Base-by-base conservation (phyloP, 2,329 filamentous ascomycete genomes). In the Diatrype stigma region DNA sequence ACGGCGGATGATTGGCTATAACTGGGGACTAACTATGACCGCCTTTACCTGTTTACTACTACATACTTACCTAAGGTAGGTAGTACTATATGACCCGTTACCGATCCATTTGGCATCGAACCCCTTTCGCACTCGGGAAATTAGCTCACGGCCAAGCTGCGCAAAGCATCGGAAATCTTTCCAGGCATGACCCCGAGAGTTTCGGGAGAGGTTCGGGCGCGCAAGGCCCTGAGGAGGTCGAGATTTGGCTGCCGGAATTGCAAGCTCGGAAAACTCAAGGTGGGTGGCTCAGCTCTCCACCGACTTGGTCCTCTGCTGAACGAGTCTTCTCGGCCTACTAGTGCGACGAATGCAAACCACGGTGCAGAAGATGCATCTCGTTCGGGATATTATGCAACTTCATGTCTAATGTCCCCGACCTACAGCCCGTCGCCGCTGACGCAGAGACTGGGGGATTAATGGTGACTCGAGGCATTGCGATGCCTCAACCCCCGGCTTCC, bases 211-310 rank as follows among this genome's bases (percentile, higher is more conserved):
- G 21, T 12, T 28, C 54, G 26, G 32, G 22, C 37, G 35, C 51
- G 52, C n/a, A 56, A 30, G 53, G 23, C 49, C 12, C 14, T 22
- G 38, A 51, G 64, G 30, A 70, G 73, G 51, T 77, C 75, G 16
- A 69, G 73, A 60, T 68, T 64, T 52, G 76, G 76, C 32, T 79
- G 76, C 48, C 70, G 73, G 11, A 79, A 78, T 56, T 79, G 76
- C 63, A 78, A 78, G 59, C 68, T 78, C 4, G 59, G 76, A 52
- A 76, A 76, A 55, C 53, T 79, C 49, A 79, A 77, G 67, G 75
- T 75, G 22, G 2, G 56, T 47, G 5, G 37, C 23, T 23, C 35
- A 12, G 10, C 46, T 38, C 26, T 10, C 8, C 23, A 22, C 12
- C 7, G 3, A 12, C 44, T 26, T 42, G 23, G 8, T 26, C 10